These are phyloP conservation scores for Pythium sukuiense DNA, from an alignment of 352 stramenopile species.

Conservation along the genomic window DNA sequence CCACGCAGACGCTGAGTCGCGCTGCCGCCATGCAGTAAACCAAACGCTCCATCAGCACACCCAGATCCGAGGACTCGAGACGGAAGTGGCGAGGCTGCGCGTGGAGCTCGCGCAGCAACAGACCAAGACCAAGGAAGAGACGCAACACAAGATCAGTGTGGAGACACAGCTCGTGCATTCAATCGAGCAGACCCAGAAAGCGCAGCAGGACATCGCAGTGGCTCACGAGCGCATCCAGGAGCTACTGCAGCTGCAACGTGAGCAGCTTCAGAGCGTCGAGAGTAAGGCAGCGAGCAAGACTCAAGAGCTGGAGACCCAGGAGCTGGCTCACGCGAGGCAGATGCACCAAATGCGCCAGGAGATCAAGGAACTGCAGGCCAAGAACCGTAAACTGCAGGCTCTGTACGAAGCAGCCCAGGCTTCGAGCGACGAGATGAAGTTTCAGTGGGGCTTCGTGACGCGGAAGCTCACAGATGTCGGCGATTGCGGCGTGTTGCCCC, in stretches of 20 bases:
- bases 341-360: constrained; percentile 6
- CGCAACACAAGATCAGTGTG: constrained; percentile 6
- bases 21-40: not conserved
- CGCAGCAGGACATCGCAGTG: not conserved
- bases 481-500: constrained; percentile 31
- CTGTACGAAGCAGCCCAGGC: constrained; percentile 28
- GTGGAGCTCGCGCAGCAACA: constrained; percentile 8
- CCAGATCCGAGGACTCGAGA: constrained; percentile 2
- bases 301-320: constrained; percentile 1
- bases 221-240: constrained; percentile 1
- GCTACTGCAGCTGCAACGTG: not conserved
- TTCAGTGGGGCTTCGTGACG: constrained; percentile 37
- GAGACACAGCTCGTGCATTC: constrained; percentile 3
- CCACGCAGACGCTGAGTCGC: constrained; percentile 14
- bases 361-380: constrained; percentile 9
- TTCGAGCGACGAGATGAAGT: constrained; percentile 33
- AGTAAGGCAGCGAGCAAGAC: not conserved
- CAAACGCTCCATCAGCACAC: constrained; percentile 3
- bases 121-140: not conserved
- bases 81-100: constrained; percentile 4
- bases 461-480: constrained; percentile 40
- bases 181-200: constrained; percentile 10
- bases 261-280: not conserved
- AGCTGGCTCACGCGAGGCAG: not conserved
- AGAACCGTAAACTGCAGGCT: constrained; percentile 20